Evolutionary conservation across 202 grass and related monocot species (phyloP).

Genomic region (Zizania palustris): DNA sequence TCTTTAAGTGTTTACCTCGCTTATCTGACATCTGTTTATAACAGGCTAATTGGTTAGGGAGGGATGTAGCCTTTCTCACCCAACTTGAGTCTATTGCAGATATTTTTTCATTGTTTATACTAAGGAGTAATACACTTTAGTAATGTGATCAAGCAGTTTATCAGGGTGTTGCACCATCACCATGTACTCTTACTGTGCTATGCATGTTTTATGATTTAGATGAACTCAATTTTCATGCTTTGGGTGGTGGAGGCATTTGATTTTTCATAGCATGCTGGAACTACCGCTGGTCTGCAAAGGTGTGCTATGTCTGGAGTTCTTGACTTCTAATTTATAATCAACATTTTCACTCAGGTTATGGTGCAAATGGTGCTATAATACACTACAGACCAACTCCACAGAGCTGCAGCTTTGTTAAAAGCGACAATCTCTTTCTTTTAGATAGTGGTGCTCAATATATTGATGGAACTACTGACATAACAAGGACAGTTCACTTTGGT

Average conservation of each 20-base stretch:
- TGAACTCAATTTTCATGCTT: too few species aligned
- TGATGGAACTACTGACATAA: slow-evolving; percentile 98
- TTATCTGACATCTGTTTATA: not conserved
- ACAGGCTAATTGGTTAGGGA: slow-evolving; percentile 22
- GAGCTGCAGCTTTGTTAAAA: slow-evolving; percentile 73
- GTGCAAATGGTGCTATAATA: slow-evolving; percentile 98
- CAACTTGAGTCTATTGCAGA: slow-evolving; percentile 1
- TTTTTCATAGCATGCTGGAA: not conserved
- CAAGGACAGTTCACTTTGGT: slow-evolving; percentile 96
- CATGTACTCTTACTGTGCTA: slow-evolving; percentile 31
- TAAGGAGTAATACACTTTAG: not conserved
- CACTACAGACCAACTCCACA: slow-evolving; percentile 78
- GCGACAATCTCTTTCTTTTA: slow-evolving; percentile 89
- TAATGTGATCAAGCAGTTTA: not conserved
- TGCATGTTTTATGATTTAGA: not conserved
- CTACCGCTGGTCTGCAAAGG: not conserved
- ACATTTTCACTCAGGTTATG: slow-evolving; percentile 69
- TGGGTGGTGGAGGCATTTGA: too few species aligned
- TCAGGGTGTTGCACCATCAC: not conserved
- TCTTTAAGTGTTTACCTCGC: not conserved
- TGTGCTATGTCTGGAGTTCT: slow-evolving; percentile 5
- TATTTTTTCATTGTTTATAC: not conserved
- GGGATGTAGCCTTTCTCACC: not conserved
- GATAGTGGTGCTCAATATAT: slow-evolving; percentile 98
- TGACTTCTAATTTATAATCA: not conserved